Base-by-base conservation (phyloP, 441 rosid species). In the Euphorbia celastroides region DNA sequence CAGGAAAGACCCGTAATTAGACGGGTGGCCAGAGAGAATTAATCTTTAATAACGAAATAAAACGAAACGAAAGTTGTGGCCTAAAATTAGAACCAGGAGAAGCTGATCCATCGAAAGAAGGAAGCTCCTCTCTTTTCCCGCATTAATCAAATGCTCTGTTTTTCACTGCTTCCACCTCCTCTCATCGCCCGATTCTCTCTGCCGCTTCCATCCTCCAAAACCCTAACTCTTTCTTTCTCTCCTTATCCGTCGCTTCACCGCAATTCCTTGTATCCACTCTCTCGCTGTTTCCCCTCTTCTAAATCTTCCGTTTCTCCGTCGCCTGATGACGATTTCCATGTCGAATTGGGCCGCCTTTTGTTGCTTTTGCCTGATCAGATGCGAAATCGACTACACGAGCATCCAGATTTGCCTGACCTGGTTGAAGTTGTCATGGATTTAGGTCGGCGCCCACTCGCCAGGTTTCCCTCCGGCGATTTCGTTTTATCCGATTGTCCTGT, bases 401-500 rank as follows among this genome's bases (percentile, higher is more conserved):
- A 88, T 56, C 81, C 82, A 34, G 89, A 90, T 62, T 76, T 79
- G 26, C 67, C 65, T 30, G 82, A 86, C 57, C 65, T 93, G 72
- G 84, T 90, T 34, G 98, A 93, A 78, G 88, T 90, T 73, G 94
- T 90, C 46, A 78, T 90, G 93, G 97, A 88, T 72, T 78, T 93
- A 77, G 98, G 98, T 50, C 89, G 98, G 59, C 82, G 77, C 48
- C 98, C 97, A 16, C 76, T 90, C 20, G 94, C 97, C 25, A 82
- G 98, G 58, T 93, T 90, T 72, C 98, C 97, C 20, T 85, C 91
- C 3, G 98, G 97, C 12, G 97, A 90, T 63, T 85, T 87, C 41
- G 69, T 82, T 30, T 23, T 90, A 64, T 85, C 92, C 14, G 89
- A 88, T 55, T 80, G 66, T 1, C 79, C 83, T 14, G 84, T 93